A percentile compares a stretch with the other conserved stretches of the same genome.
phyloP scores from a whole-genome alignment of 768 basidiomycete species.

The Saitozyma sp. region DNA sequence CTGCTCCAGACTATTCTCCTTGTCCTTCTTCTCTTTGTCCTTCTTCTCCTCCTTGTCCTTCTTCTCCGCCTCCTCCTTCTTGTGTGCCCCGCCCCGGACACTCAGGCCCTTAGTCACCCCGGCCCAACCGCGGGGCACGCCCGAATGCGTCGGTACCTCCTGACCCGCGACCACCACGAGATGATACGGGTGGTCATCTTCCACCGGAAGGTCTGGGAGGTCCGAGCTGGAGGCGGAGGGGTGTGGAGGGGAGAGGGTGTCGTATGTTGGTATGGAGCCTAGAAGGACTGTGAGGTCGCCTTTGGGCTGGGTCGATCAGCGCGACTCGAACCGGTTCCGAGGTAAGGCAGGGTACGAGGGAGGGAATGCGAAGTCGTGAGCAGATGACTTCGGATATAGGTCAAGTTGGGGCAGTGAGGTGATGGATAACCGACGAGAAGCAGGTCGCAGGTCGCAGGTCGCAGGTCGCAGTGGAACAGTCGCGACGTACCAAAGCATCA shows the following conservation, averaged over 20 bases:
- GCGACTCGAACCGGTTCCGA: neutral
- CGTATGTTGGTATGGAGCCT: slow-evolving; percentile 43
- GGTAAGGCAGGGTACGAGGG: too few species aligned
- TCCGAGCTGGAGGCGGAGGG: slow-evolving; percentile 4
- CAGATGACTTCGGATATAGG: too few species aligned
- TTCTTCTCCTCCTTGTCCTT: slow-evolving; percentile 32
- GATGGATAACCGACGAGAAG: too few species aligned
- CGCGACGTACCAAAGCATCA: slow-evolving; percentile 42
- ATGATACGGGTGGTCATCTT: slow-evolving; percentile 49
- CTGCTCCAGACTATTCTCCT: slow-evolving; percentile 6
- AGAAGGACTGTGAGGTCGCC: slow-evolving; percentile 47
- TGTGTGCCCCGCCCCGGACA: slow-evolving; percentile 22
- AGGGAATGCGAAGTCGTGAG: too few species aligned
- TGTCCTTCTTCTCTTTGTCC: slow-evolving; percentile 20
- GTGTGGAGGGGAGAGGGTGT: neutral
- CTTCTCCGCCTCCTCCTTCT: slow-evolving; percentile 39
- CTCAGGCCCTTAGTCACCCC: slow-evolving; percentile 50
- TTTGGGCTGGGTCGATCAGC: slow-evolving; percentile 38
- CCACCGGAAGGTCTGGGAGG: slow-evolving; percentile 34
- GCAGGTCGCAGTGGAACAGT: neutral
- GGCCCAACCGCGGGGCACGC: slow-evolving; percentile 49
- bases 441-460: too few species aligned
- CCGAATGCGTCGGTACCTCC: slow-evolving; percentile 50
- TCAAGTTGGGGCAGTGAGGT: neutral
- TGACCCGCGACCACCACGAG: slow-evolving; percentile 51